phyloP scores from a whole-genome alignment of 805 yeast genomes.

The Cyberlindnera xylosilytica region DNA sequence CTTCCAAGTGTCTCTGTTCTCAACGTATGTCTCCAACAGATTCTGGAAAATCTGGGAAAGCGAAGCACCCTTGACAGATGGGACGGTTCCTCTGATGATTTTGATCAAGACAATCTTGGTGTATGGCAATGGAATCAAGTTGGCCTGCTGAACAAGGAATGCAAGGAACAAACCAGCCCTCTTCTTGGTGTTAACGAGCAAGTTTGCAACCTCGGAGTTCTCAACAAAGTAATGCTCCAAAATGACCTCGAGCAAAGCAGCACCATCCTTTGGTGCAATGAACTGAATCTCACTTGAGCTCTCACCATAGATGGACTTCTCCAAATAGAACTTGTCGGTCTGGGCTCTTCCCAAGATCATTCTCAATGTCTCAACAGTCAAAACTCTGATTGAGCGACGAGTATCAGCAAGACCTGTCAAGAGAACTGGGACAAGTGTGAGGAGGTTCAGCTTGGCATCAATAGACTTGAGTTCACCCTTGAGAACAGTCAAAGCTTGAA shows the following conservation, averaged over 20 bases:
- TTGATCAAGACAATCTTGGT: conserved; percentile 51
- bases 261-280: conserved; percentile 65
- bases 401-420: conserved; percentile 51
- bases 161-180: conserved; percentile 58
- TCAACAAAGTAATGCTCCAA: conserved; percentile 49
- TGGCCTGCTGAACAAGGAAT: conserved; percentile 69
- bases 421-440: conserved; percentile 57
- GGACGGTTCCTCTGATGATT: conserved; percentile 37
- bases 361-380: conserved; percentile 37
- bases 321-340: conserved; percentile 42
- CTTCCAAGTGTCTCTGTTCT: conserved; percentile 44
- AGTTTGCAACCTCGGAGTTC: conserved; percentile 39
- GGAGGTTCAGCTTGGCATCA: conserved; percentile 39
- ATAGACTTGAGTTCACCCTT: conserved; percentile 31
- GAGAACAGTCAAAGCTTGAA: conserved; percentile 44
- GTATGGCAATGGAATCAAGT: conserved; percentile 45
- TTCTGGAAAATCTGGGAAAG: conserved; percentile 47
- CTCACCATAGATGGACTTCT: conserved; percentile 55
- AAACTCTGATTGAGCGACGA: conserved; percentile 47
- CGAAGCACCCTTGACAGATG: conserved; percentile 37
- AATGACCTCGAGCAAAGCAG: conserved; percentile 38
- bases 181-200: conserved; percentile 45
- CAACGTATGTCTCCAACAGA: conserved; percentile 43
- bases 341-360: conserved; percentile 36
- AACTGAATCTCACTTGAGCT: conserved; percentile 47